Evolutionary conservation across 164 flowering plant species (phyloP).

Genomic region (Piper longum): DNA sequence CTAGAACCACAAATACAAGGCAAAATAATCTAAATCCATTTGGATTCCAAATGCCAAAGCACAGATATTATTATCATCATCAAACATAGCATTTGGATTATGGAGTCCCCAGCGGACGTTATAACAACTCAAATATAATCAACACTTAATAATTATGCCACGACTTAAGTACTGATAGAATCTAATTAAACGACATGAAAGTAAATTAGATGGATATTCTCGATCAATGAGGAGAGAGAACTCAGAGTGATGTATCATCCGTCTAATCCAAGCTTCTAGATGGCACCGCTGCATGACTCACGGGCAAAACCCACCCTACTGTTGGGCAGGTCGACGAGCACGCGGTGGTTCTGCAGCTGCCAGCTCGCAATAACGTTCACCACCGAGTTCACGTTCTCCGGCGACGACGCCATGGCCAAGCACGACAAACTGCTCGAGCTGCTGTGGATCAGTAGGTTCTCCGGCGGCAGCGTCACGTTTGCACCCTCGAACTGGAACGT

Average conservation of each 20-base stretch:
- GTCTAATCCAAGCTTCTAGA: background rate
- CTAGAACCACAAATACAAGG: too few relatives aligned
- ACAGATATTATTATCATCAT: too few relatives aligned
- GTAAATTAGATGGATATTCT: too few relatives aligned
- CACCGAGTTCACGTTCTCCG: conserved; percentile 62
- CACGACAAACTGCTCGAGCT: conserved; percentile 41
- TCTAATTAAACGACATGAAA: too few relatives aligned
- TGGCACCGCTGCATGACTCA: conserved; percentile 29
- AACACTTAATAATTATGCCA: too few relatives aligned
- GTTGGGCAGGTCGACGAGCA: conserved; percentile 65
- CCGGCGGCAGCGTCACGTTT: conserved; percentile 56
- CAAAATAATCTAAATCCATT: too few relatives aligned
- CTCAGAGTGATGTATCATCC: background rate
- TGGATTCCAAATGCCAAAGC: too few relatives aligned
- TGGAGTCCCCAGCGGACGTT: too few relatives aligned
- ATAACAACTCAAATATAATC: too few relatives aligned
- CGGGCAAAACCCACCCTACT: conserved; percentile 72
- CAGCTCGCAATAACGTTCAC: conserved; percentile 83
- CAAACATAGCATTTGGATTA: too few relatives aligned
- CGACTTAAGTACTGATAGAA: too few relatives aligned
- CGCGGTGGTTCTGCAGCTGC: conserved; percentile 90
- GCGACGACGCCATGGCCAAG: conserved; percentile 76
- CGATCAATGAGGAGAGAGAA: too few relatives aligned
- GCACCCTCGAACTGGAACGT: conserved; percentile 48
- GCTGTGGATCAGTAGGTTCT: conserved; percentile 63